Base-by-base conservation (phyloP, 441 rosid species). In the Aquilaria agallochum region DNA sequence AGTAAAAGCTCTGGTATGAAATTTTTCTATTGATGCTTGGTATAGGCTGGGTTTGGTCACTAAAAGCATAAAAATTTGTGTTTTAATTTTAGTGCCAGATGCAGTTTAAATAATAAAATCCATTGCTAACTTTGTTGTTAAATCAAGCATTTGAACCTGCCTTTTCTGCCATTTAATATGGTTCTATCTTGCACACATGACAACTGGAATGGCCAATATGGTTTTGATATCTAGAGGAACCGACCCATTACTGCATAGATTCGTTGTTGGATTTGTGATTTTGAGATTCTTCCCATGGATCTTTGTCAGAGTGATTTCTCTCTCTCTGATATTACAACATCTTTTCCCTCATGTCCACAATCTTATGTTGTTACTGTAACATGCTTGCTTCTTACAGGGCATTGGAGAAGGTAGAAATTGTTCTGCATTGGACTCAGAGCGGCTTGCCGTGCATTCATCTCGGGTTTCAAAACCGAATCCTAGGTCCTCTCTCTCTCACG, bases 361-460 rank as follows among this genome's bases (percentile, higher is more conserved):
- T 40, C 45, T 5, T 40, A 40, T 8, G 45, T 54, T 52, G 53
- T 60, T 55, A 56, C 20, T 67, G 10, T 46, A 67, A 46, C 58
- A 46, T 57, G 8, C 50, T 65, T 49, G 58, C 67, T 44, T 60
- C 31, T 64, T 73, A 65, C 76, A 88, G 95, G 89, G 79, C 49
- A 75, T 71, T 55, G 76, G 81, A 31, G 83, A 76, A 67, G 58
- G 54, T 6, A 78, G 83, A 69, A 85, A 68, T 62, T 65, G 70
- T 68, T 63, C 69, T 36, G 47, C 74, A 56, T 68, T 71, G 75
- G 87, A 85, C 64, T 57, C 85, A 3, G 95, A 83, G 53, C 81
- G 81, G 70, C 91, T 85, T 56, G 76, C 78, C 8, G 59, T 80
- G 77, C 91, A 81, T 74, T 88, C 95, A 13, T 81, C 85, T 12